Base-by-base conservation (phyloP, 2,329 filamentous ascomycete genomes). In the Fusarium bulbicola region DNA sequence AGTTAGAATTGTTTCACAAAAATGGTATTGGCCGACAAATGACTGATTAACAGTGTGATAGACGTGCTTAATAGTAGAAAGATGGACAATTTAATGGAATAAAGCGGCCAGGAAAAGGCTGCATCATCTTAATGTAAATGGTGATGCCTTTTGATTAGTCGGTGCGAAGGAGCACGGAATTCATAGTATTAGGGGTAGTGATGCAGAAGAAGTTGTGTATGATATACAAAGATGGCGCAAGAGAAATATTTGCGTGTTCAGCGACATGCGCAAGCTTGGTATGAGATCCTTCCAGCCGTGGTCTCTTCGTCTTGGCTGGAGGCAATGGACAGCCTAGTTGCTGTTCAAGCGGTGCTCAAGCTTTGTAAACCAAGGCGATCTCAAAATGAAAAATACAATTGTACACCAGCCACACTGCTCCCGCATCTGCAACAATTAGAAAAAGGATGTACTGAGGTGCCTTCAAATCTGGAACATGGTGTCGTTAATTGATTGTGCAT, bases 331-430 rank as follows among this genome's bases (percentile, higher is more conserved):
- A 58, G 50, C 39, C 15, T 57, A 63, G 30, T 58, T 26, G 52
- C 63, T 4, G 36, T 68, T 20, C 28, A 58, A 36, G 63, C 66
- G 21, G 52, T 68, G 45, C 57, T 63, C 13, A 69, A 59, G 21
- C 16, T 58, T 36, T 68, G 52, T 37, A 68, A 46, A 28, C 60
- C 36, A 69, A 54, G 28, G 58, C 58, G 20, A 20, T 32, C 6
- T 34, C 28, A 26, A 68, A 63, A 42, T 37, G 45, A n/a, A 45
- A n/a, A 36, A 43, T 26, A 26, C 9, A 50, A 42, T 12, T 36
- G 20, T 21, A 37, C 52, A 49, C 37, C 46, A 50, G 21, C 37
- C 21, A 40, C 45, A 58, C 20, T 18, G 46, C 24, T 43, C 43
- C 28, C 20, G 26, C 60, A 34, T 26, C 24, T 34, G 45, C 30